Evolutionary conservation across 768 basidiomycete genomes (phyloP), one percentile per base, ranked within the genome.

Genomic region (Termitomyces heimii): DNA sequence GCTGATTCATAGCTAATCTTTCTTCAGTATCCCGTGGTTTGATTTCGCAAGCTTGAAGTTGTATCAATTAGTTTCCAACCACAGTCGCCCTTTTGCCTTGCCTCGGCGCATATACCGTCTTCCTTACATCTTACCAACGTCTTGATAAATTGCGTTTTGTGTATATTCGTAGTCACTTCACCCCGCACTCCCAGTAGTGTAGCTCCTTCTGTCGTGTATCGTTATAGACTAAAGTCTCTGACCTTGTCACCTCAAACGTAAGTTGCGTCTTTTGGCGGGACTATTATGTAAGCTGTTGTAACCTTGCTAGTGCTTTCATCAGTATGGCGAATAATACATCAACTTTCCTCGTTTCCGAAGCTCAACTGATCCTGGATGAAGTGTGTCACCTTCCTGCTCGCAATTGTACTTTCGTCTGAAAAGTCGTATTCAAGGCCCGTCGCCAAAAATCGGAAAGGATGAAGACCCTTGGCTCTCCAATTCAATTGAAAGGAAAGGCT

Each of bases 381-480:
- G 84, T 85, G 63, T 64, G 81, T 73, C 32, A 57, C 35, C 55
- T 52, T 14, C 49, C 53, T 28, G 10, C 29, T 53, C 18, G 20
- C 44, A 47, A 54, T 53, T n/a, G 48, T 35, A 31, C 45, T 49
- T 45, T 31, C 45, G 52, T 57, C 57, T 62, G 20, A 64, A 39
- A 35, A 29, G 12, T 29, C 20, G 28, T n/a, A 24, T 43, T 53
- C 46, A 61, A 92, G 88, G 81, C 82, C n/a, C 82, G 91, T 48
- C 79, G 82, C 64, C 71, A 79, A 65, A 97, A 96, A 68, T 75
- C 90, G 16, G 80, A 86, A 60, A 78, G 79, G 49, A 85, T 79
- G 37, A 90, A 89, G 63, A 71, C 79, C 3, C 71, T 91, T 22
- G 96, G 96, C 2, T 76, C 82, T 24, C 94, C 96, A 2, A 86